A percentile compares a stretch with the other conserved stretches of the same genome.
phyloP scores from a whole-genome alignment of 306 rosid species.

The Acacia acuminata region DNA sequence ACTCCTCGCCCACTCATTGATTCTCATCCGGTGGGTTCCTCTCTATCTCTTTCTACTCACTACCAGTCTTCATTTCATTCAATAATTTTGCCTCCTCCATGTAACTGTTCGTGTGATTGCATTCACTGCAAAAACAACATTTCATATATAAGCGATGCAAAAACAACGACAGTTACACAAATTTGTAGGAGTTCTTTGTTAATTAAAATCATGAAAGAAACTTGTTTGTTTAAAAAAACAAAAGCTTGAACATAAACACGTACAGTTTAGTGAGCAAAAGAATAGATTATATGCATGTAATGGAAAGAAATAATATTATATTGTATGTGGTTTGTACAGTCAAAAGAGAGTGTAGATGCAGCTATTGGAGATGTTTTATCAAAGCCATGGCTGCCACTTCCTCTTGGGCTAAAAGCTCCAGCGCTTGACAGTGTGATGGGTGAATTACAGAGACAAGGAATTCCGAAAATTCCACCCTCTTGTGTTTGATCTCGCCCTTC shows the following conservation, averaged over 20 bases:
- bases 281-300: not conserved
- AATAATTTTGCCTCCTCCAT: not conserved
- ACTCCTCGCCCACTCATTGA: conserved; percentile 47
- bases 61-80: not conserved
- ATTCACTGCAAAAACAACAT: no score
- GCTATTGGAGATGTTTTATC: conserved; percentile 83
- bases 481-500: conserved; percentile 42
- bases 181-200: not conserved
- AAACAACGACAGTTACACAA: not conserved
- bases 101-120: no score
- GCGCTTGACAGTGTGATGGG: conserved; percentile 70
- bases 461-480: conserved; percentile 80
- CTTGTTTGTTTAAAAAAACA: not conserved
- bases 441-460: conserved; percentile 79
- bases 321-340: conserved; percentile 42
- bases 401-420: conserved; percentile 90
- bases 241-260: not conserved
- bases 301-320: not conserved
- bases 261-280: not conserved
- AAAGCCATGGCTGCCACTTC: conserved; percentile 91
- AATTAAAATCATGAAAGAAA: not conserved
- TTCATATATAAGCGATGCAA: no score
- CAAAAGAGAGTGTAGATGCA: conserved; percentile 91
- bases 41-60: not conserved
- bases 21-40: conserved; percentile 63